Base-by-base conservation (phyloP, 805 yeast genomes). In the Candida qinlingensis region DNA sequence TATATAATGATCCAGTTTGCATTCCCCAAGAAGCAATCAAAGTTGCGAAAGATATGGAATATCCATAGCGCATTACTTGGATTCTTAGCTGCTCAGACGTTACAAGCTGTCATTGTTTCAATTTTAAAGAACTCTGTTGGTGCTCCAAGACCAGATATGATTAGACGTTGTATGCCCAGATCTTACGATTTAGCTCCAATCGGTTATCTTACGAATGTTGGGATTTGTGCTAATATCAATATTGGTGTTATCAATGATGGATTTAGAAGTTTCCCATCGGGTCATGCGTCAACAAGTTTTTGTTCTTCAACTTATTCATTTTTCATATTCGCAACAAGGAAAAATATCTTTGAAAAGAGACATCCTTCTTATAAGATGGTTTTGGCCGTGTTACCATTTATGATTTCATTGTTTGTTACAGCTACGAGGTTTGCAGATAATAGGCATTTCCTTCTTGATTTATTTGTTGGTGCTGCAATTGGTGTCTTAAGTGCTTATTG, bases 251-350 rank as follows among this genome's bases (percentile, higher is more conserved):
- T 79, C 19, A 58, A 63, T 56, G 82, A 78, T 56, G 84, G 83
- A 1, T 75, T 77, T 57, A 68, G 81, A 53, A 74, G 80, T 29
- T 77, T 81, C 42, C 84, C 84, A 2, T 76, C 80, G 43, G 84
- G 82, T 1, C 84, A 79, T 57, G 70, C 83, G 0, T 67, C 80
- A 7, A 67, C 77, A 6, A 65, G 77, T 26, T 78, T 78, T 55
- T 69, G 81, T 1, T 73, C 81, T 1, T 66, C 72, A 50, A 66
- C 70, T 1, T 59, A 69, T 19, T 59, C 68, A 30, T 57, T 66
- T 26, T 61, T 73, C 26, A 65, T 69, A 53, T 48, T 65, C 9
- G 56, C 69, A 5, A 69, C 70, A 0, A 66, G 65, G 46, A 51
- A 67, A 37, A 66, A 65, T 45, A 56, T 69, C 3, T 68, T 69